Percentiles rank a stretch among this genome's conserved stretches.
Conservation (phyloP, 2,329 filamentous ascomycete genomes). For the Penicillium italicum region DNA sequence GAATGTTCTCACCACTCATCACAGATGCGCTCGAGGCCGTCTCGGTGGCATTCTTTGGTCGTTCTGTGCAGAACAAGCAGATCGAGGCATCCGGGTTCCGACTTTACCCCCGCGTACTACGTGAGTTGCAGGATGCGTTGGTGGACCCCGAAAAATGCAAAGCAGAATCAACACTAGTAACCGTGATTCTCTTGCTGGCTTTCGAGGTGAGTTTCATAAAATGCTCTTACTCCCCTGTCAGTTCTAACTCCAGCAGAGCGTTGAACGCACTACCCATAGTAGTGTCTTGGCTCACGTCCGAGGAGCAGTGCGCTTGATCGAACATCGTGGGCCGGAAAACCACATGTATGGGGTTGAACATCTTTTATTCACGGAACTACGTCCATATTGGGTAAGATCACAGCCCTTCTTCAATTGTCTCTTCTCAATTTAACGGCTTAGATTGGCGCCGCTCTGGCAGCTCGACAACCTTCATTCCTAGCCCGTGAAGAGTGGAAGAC, state of each 20-base stretch:
- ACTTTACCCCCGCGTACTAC: slow-evolving; percentile 35
- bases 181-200: slow-evolving; percentile 37
- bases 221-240: neutral
- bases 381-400: slow-evolving; percentile 38
- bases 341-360: slow-evolving; percentile 42
- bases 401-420: neutral
- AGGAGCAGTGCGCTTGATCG: slow-evolving; percentile 37
- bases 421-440: slow-evolving; percentile 10
- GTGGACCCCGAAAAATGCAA: slow-evolving; percentile 36
- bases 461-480: slow-evolving; percentile 35
- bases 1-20: slow-evolving; percentile 41
- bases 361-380: slow-evolving; percentile 37
- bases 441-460: slow-evolving; percentile 32
- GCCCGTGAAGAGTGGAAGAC: slow-evolving; percentile 39
- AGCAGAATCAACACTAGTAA: slow-evolving; percentile 39
- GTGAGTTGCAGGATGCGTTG: slow-evolving; percentile 37
- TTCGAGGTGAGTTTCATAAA: slow-evolving; percentile 30
- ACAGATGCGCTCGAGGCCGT: slow-evolving; percentile 38
- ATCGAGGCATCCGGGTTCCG: slow-evolving; percentile 35
- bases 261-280: slow-evolving; percentile 36
- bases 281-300: slow-evolving; percentile 34
- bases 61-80: slow-evolving; percentile 33
- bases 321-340: slow-evolving; percentile 40
- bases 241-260: slow-evolving; percentile 25
- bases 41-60: slow-evolving; percentile 40